Percentiles rank a stretch among this genome's conserved stretches.
These are phyloP conservation scores for Croton laevigatus DNA, from an alignment of 441 rosid genomes.

Conservation along the genomic window DNA sequence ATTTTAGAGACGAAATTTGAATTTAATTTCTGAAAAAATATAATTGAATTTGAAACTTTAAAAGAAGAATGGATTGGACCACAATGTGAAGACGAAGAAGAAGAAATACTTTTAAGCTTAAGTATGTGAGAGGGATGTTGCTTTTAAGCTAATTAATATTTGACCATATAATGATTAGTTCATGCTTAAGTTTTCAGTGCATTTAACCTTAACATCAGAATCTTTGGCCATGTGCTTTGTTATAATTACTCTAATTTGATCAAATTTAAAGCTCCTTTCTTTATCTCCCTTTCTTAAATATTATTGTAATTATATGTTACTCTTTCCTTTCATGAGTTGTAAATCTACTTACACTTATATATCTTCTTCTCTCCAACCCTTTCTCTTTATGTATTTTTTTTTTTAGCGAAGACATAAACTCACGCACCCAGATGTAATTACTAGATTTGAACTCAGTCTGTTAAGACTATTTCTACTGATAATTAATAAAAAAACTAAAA, in stretches of 20 bases:
- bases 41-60: too few relatives aligned
- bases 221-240: slow-evolving; percentile 20
- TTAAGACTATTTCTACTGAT: too few relatives aligned
- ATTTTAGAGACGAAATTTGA: too few relatives aligned
- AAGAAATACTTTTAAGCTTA: background rate
- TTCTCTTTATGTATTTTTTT: too few relatives aligned
- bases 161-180: background rate
- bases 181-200: background rate
- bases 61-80: slow-evolving; percentile 11
- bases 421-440: too few relatives aligned
- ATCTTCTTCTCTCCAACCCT: background rate
- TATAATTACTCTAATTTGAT: slow-evolving; percentile 12
- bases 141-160: background rate
- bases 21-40: too few relatives aligned
- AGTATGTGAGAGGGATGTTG: slow-evolving; percentile 3
- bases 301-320: background rate
- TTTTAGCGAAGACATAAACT: too few relatives aligned
- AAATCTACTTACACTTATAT: background rate
- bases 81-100: background rate
- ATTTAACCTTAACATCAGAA: background rate
- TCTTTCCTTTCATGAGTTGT: background rate
- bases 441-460: too few relatives aligned
- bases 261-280: background rate
- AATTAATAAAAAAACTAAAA: too few relatives aligned
- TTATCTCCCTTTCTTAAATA: background rate